Conservation (phyloP, 208 protist genomes). For the Kentomonas sorsogonicus region DNA sequence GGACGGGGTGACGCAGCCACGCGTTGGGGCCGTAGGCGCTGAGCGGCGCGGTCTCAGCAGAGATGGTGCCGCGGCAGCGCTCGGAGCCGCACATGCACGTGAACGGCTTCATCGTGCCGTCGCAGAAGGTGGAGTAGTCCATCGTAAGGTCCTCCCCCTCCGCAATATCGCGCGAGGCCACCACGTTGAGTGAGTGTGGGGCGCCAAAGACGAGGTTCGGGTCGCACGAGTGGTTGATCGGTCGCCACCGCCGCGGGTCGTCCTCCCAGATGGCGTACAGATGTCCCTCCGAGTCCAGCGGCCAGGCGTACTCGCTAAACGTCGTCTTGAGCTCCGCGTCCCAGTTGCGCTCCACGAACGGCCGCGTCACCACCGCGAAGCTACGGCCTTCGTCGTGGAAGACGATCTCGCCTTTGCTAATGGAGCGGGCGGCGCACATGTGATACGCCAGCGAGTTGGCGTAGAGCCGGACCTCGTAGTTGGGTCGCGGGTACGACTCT, state of each 20-base stretch:
- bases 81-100: constrained; percentile 58
- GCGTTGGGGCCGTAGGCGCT: constrained; percentile 54
- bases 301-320: constrained; percentile 89
- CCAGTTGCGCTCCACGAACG: constrained; percentile 61
- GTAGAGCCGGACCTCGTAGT: constrained; percentile 30
- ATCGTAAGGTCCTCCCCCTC: constrained; percentile 78
- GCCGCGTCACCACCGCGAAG: constrained; percentile 66
- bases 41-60: constrained; percentile 42
- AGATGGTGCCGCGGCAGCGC: constrained; percentile 56
- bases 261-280: constrained; percentile 84
- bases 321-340: constrained; percentile 31
- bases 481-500: constrained; percentile 12
- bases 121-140: constrained; percentile 89
- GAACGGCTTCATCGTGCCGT: constrained; percentile 83
- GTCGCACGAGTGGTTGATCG: constrained; percentile 86
- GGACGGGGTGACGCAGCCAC: constrained; percentile 54
- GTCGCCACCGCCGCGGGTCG: constrained; percentile 66
- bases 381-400: constrained; percentile 75
- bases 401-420: constrained; percentile 49
- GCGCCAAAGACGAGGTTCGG: constrained; percentile 79
- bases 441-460: constrained; percentile 51
- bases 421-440: constrained; percentile 41
- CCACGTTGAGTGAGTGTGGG: constrained; percentile 81
- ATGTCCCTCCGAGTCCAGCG: constrained; percentile 74
- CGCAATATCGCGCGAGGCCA: constrained; percentile 58